A percentile compares a stretch with the other conserved stretches of the same genome.
Evolutionary conservation across 148 eudicot genomes (phyloP).

Genomic region (Rhododendron kiyosumense): DNA sequence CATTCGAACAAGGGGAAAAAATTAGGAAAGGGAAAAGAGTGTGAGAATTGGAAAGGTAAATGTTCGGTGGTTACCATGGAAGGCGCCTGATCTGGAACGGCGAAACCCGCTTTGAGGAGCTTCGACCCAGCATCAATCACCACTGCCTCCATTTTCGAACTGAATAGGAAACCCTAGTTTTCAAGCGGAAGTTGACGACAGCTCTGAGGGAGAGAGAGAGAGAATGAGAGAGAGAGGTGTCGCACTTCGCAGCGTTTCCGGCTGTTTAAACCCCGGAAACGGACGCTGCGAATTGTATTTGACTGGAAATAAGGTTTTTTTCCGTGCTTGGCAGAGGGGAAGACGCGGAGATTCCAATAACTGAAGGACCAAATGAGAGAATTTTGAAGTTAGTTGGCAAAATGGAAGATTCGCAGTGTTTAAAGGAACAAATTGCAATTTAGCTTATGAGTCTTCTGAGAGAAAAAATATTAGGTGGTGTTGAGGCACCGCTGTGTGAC

Average conservation of each 20-base stretch:
- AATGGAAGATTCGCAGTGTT: too few relatives aligned
- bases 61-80: conserved; percentile 44
- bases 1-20: neutral
- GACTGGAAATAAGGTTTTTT: neutral
- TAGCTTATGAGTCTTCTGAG: too few relatives aligned
- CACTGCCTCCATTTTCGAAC: neutral
- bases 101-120: conserved; percentile 88
- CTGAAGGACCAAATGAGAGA: too few relatives aligned
- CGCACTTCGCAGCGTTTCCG: neutral
- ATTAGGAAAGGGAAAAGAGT: too few relatives aligned
- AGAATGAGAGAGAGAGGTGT: too few relatives aligned
- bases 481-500: too few relatives aligned
- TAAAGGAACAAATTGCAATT: too few relatives aligned
- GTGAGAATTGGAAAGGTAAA: neutral
- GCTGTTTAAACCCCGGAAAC: neutral
- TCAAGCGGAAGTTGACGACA: neutral
- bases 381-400: too few relatives aligned
- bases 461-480: too few relatives aligned
- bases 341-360: too few relatives aligned
- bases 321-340: too few relatives aligned
- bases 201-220: neutral
- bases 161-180: neutral
- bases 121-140: conserved; percentile 28
- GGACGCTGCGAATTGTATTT: neutral
- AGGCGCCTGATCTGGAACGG: conserved; percentile 95